Base-by-base conservation (phyloP, 2,329 filamentous ascomycete genomes). In the Rhynchosporium agropyri region DNA sequence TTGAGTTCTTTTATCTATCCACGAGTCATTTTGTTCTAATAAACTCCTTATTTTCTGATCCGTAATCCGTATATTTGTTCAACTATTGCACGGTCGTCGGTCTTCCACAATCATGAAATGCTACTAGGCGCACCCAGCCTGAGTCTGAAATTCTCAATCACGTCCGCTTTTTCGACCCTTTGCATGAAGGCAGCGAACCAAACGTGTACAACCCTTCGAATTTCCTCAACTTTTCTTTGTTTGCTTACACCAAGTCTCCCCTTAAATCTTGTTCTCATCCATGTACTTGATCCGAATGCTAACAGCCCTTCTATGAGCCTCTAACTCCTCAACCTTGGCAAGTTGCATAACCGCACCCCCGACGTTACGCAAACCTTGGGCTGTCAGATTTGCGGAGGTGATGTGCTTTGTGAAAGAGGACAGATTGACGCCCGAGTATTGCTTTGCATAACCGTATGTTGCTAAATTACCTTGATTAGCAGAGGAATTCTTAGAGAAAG, bases 371-470 rank as follows among this genome's bases (percentile, higher is more conserved):
- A 99, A 80, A 28, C 95, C 95, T 72, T 97, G 84, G 20, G 88
- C 85, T 0, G 92, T 96, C 65, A 99, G 83, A 76, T 96, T 91
- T 0, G 92, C 92, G 79, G 91, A 95, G 43, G 95, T 99, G 73
- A 99, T 97, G 81, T 98, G 92, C 81, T 99, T 99, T 76, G 97
- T 85, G 78, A 97, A 99, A 2, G 94, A 98, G 38, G 86, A 92
- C 5, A 99, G 84, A 77, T 97, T 99, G 74, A 99, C 95, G 58
- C 95, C 95, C 5, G 92, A 97, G 80, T 99, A 99, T 77, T 99
- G 95, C 79, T 96, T 97, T 55, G 95, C 95, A 73, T 96, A 99
- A 46, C 95, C 95, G 74, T 98, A 99, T 0, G 95, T 99, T 58
- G 95, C 92, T 96, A 70, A 31, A 61, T 46, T 58, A 26, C 6